Evolutionary conservation across 2,329 filamentous ascomycete species (phyloP), one percentile per base, ranked within the genome.

Genomic region (Aureobasidium melanogenum): DNA sequence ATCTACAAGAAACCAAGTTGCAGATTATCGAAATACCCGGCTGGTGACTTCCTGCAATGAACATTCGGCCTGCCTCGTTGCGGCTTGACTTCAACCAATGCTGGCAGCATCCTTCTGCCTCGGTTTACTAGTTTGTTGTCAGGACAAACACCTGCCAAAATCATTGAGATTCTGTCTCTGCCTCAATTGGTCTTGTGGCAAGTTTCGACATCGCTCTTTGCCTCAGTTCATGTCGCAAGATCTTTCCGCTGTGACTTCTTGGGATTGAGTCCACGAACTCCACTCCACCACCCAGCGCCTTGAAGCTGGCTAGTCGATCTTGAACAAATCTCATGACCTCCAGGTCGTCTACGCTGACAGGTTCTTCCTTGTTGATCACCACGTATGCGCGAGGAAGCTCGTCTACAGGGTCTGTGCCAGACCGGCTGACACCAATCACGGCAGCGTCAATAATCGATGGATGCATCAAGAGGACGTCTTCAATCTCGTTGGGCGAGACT

Each of bases 401-500:
- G 2, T 34, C 47, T 2, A 34, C n/a, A 8, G 30, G 24, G 10
- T 24, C 9, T 14, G 28, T 50, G 28, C 28, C 30, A 34, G 3
- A 1, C 10, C n/a, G n/a, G 1, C n/a, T 17, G 9, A 66, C 43
- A 17, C 66, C 65, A 34, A 70, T 48, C 19, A 52, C 48, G n/a
- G 48, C 48, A 17, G 34, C 22, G 48, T 73, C 71, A 14, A 57
- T 38, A 10, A 73, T 65, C n/a, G 62, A 63, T 6, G 60, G 41
- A 19, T 64, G 66, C 32, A 64, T 26, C 24, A 72, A 61, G 19
- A 72, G 63, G 6, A 64, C 66, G n/a, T 66, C 64, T 59, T 73
- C 71, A 30, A 73, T 55, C 60, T 73, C 71, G 4, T 66, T 65
- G 0, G 71, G 70, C 0, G 70, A 67, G 22, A 73, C 69, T 60